phyloP scores from a whole-genome alignment of 2,329 filamentous ascomycete species.

The Beauveria bassiana region DNA sequence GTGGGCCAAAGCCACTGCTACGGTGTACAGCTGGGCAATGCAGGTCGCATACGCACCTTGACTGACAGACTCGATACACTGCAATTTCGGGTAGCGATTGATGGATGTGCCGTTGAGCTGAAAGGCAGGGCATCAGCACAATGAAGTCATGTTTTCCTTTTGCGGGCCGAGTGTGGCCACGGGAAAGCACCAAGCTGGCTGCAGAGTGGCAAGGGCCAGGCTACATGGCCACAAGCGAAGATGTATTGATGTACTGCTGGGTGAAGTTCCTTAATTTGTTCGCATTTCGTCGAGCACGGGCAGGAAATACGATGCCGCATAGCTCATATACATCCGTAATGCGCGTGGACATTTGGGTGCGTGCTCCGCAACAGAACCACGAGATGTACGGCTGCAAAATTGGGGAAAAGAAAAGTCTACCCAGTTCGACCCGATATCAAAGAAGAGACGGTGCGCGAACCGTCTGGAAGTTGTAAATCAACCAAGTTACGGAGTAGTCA shows the following conservation, averaged over 20 bases:
- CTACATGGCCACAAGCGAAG: neutral
- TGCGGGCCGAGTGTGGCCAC: neutral
- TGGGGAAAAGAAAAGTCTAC: neutral
- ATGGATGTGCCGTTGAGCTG: neutral
- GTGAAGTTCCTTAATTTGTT: neutral
- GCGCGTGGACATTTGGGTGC: neutral
- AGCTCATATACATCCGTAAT: neutral
- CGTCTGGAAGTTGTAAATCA: no score
- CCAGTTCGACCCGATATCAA: no score
- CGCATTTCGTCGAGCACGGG: neutral
- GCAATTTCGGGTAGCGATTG: no score
- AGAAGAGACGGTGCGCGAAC: no score
- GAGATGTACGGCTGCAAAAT: neutral
- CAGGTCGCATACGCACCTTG: neutral
- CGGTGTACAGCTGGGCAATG: neutral
- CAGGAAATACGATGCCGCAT: neutral
- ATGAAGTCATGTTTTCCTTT: neutral
- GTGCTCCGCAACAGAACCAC: neutral
- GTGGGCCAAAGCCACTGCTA: constrained; percentile 5
- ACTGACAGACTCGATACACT: neutral
- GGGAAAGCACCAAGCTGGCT: neutral
- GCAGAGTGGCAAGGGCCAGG: neutral
- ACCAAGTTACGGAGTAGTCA: no score
- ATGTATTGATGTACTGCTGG: no score
- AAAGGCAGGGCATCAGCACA: neutral